Evolutionary conservation across 805 yeast species (phyloP).

Genomic region (Ogataea haglerorum): DNA sequence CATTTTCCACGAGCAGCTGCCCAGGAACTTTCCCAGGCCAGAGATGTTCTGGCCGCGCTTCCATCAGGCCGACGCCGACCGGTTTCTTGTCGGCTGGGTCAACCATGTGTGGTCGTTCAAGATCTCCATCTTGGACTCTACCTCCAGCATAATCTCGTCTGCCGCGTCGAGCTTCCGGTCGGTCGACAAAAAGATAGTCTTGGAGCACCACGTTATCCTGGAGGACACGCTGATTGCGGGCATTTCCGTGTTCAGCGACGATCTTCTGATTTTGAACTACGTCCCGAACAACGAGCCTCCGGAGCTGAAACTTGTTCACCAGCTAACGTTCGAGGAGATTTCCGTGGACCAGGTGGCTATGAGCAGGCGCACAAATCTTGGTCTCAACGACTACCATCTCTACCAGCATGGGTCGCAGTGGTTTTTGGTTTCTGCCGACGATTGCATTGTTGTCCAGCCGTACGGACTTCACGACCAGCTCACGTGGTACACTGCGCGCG

Average conservation of each 20-base stretch:
- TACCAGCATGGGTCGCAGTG: conserved; percentile 50
- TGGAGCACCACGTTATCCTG: conserved; percentile 46
- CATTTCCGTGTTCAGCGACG: conserved; percentile 66
- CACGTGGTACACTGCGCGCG: conserved; percentile 63
- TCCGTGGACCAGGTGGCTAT: conserved; percentile 77
- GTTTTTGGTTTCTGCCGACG: conserved; percentile 74
- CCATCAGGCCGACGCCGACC: conserved; percentile 58
- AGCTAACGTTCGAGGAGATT: conserved; percentile 63
- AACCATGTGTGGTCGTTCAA: conserved; percentile 64
- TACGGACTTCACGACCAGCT: conserved; percentile 67
- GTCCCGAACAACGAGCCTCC: conserved; percentile 45
- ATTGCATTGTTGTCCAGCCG: conserved; percentile 73
- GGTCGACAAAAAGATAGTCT: conserved; percentile 40
- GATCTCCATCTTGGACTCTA: conserved; percentile 9
- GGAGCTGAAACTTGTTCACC: conserved; percentile 67
- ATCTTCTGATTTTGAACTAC: conserved; percentile 57
- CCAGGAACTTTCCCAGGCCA: conserved; percentile 55
- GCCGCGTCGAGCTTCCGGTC: conserved; percentile 53
- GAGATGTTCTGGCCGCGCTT: conserved; percentile 84
- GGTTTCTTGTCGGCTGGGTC: conserved; percentile 81
- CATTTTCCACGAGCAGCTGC: conserved; percentile 53
- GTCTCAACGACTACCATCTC: conserved; percentile 77
- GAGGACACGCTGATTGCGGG: conserved; percentile 67
- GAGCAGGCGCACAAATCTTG: conserved; percentile 52
- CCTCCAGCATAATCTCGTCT: conserved; percentile 42